A percentile compares a stretch with the other conserved stretches of the same genome.
Conservation (phyloP, 148 eudicot species). For the Rhododendron molle region DNA sequence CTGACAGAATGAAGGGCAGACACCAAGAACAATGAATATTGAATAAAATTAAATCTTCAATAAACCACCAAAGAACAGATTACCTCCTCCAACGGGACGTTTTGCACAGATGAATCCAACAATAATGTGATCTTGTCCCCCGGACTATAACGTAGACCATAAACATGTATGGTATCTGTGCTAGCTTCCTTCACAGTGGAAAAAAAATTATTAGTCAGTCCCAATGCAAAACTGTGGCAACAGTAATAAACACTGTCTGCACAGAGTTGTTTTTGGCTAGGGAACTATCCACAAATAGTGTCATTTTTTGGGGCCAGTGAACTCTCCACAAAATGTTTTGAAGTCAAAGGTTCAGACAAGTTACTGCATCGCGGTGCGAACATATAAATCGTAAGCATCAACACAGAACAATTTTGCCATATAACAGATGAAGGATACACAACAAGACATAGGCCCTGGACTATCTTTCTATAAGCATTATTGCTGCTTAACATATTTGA, state of each 20-base stretch:
- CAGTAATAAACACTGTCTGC: not conserved
- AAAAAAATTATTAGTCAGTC: slow-evolving; percentile 10
- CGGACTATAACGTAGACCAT: slow-evolving; percentile 30
- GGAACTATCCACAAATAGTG: not conserved
- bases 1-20: slow-evolving; percentile 25
- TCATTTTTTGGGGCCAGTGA: not conserved
- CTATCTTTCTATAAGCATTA: not conserved
- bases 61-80: not conserved
- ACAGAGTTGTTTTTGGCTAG: not conserved
- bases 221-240: slow-evolving; percentile 4
- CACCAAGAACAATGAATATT: not conserved
- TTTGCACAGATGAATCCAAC: slow-evolving; percentile 43
- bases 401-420: not conserved
- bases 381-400: not conserved
- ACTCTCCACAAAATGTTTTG: not conserved
- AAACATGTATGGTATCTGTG: slow-evolving; percentile 44
- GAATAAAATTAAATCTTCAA: not conserved
- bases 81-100: slow-evolving; percentile 65
- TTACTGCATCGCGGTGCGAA: not conserved
- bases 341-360: not conserved
- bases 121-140: slow-evolving; percentile 47
- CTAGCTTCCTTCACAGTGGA: slow-evolving; percentile 44
- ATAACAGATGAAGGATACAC: not conserved
- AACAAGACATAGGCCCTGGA: not conserved
- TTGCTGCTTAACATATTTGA: not conserved